phyloP scores from a whole-genome alignment of 495 filamentous ascomycete species.

The Chaetomium fimeti region DNA sequence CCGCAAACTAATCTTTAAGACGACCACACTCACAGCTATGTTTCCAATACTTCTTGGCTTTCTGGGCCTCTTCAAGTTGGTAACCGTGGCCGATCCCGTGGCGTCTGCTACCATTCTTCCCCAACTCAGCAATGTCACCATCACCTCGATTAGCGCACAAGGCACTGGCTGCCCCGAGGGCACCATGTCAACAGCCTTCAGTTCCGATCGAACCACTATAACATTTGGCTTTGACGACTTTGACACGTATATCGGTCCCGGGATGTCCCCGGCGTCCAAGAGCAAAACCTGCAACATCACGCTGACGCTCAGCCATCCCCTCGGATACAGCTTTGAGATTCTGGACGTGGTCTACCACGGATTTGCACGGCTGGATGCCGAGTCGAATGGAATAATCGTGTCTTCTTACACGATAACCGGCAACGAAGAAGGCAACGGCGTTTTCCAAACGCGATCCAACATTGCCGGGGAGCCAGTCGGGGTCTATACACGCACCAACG shows the following conservation, averaged over 20 bases:
- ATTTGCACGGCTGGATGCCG: neutral
- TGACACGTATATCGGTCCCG: neutral
- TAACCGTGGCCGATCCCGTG: neutral
- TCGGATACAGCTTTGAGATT: neutral
- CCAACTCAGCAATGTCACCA: neutral
- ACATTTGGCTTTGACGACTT: constrained; percentile 6
- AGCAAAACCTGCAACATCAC: neutral
- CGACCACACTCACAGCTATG: neutral
- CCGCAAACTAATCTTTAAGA: too few relatives aligned
- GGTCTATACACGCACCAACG: neutral
- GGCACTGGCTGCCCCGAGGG: neutral
- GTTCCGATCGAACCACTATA: neutral
- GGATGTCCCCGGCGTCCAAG: neutral
- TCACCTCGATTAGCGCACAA: neutral
- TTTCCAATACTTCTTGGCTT: neutral
- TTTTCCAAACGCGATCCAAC: neutral
- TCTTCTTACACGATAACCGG: neutral
- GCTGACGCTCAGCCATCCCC: neutral
- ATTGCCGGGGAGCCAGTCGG: neutral
- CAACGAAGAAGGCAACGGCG: neutral
- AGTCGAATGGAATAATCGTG: neutral
- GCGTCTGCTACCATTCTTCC: neutral
- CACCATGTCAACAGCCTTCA: neutral
- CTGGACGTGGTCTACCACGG: neutral
- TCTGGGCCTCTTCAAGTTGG: neutral